Base-by-base conservation (phyloP, 2,329 filamentous ascomycete genomes). In the Aspergillus jensenii region DNA sequence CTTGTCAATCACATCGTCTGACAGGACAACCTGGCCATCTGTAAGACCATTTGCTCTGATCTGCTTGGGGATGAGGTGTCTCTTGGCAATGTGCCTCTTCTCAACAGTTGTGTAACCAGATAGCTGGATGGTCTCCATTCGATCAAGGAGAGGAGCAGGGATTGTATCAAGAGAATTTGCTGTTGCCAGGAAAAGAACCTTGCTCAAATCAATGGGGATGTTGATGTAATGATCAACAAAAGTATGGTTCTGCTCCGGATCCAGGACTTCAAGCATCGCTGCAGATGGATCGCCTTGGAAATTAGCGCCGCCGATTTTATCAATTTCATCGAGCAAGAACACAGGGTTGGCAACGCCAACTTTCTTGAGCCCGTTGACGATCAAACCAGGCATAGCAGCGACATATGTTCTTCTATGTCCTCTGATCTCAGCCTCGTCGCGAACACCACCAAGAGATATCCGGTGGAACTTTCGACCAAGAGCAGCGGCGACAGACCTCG, bases 201-300 rank as follows among this genome's bases (percentile, higher is more conserved):
- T 97, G 78, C 91, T 96, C 19, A 99, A 82, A 71, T 99, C 95
- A 64, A 98, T 91, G 0, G 95, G 93, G 62, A 97, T 92, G 68
- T 93, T 93, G 72, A 99, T 86, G 73, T 98, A 99, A 77, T 99
- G 95, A 71, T 99, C 95, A 31, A 88, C 90, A 77, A 99, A 99
- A 9, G 87, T 89, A 75, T 96, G 85, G 71, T 99, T 99, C 77
- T 99, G 95, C 74, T 99, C 95, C 0, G 95, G 95, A 70, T 99
- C 95, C 46, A 99, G 82, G 11, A 99, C 95, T 75, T 99, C 95
- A 14, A 99, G 86, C 93, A 99, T 97, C 8, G 95, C 95, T 21
- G 95, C 95, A 19, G 91, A 96, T 3, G 95, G 95, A 69, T 99
- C 95, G 41, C 95, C 95, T 65, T 99, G 93, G 74, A 95, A 90